Percentiles rank a stretch among this genome's conserved stretches.
Evolutionary conservation across 768 basidiomycete species (phyloP).

Genomic region (Psilocybe sp.): DNA sequence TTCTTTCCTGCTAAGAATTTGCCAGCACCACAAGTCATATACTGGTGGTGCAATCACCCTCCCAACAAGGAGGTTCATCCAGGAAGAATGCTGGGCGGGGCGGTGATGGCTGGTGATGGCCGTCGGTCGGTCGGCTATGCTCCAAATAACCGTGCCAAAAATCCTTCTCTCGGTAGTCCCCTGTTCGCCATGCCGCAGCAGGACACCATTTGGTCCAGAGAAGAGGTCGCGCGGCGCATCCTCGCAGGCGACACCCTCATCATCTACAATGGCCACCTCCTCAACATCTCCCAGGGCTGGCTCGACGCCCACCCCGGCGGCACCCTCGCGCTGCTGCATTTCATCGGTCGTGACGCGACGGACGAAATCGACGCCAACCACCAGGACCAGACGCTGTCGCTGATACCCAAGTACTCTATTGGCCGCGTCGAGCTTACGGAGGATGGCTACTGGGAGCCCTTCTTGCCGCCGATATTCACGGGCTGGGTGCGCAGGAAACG

Average conservation of each 20-base stretch:
- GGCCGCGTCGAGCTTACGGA: conserved; percentile 65
- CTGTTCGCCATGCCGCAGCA: conserved; percentile 23
- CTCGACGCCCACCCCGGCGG: conserved; percentile 90
- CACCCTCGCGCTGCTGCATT: conserved; percentile 85
- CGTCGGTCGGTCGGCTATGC: too few species aligned
- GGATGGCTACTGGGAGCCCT: conserved; percentile 64
- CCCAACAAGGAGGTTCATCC: too few species aligned
- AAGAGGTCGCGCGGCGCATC: conserved; percentile 66
- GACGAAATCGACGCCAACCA: conserved; percentile 97
- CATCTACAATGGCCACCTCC: conserved; percentile 63
- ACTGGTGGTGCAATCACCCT: too few species aligned
- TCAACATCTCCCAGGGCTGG: conserved; percentile 72
- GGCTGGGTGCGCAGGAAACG: conserved; percentile 67
- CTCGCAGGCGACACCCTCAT: conserved; percentile 74
- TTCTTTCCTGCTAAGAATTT: too few species aligned
- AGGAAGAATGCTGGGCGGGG: too few species aligned
- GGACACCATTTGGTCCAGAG: conserved; percentile 30
- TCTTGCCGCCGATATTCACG: conserved; percentile 82
- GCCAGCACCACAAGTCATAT: too few species aligned
- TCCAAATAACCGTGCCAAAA: too few species aligned
- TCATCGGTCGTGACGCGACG: conserved; percentile 90
- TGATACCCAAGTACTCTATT: conserved; percentile 63
- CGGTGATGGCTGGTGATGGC: too few species aligned
- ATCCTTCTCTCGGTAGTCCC: not conserved
- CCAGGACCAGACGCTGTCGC: conserved; percentile 48